These are phyloP conservation scores for Eutypella sp. DNA, from an alignment of 2,329 filamentous ascomycete genomes.

Conservation along the genomic window DNA sequence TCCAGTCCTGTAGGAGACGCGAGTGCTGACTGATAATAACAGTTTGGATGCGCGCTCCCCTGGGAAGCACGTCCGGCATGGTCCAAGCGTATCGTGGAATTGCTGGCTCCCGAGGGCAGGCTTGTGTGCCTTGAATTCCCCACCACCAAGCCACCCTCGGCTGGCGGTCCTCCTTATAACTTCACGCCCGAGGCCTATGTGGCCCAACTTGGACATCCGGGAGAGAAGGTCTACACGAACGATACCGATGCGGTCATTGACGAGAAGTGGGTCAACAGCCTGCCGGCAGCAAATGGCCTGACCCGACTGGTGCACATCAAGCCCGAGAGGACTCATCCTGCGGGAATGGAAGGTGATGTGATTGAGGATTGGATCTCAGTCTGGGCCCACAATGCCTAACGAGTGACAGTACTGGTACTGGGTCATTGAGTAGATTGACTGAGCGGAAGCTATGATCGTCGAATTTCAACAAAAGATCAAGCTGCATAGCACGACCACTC, in stretches of 20 bases:
- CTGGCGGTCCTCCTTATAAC: not conserved
- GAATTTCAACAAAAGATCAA: too few relatives aligned
- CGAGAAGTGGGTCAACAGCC: not conserved
- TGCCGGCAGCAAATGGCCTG: not conserved
- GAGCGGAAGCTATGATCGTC: not conserved
- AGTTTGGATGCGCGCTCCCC: slow-evolving; percentile 10
- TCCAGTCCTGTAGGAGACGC: slow-evolving; percentile 3
- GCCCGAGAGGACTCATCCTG: not conserved
- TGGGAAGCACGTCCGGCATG: slow-evolving; percentile 18
- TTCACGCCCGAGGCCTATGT: not conserved
- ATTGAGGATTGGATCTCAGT: not conserved
- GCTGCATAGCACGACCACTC: too few relatives aligned
- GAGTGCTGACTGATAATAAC: not conserved
- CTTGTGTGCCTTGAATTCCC: slow-evolving; percentile 38
- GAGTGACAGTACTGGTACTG: too few relatives aligned
- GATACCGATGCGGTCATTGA: not conserved
- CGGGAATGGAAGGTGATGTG: not conserved
- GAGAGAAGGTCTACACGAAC: not conserved
- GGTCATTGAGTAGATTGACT: not conserved
- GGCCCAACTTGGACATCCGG: not conserved
- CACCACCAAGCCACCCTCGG: slow-evolving; percentile 25
- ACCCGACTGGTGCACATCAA: not conserved
- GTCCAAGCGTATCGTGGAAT: slow-evolving; percentile 23
- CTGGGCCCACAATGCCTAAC: not conserved
- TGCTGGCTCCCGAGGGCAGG: slow-evolving; percentile 24